Evolutionary conservation across 352 stramenopile genomes (phyloP), one percentile per base, ranked within the genome.

Genomic region (Phytophthora uliginosa): DNA sequence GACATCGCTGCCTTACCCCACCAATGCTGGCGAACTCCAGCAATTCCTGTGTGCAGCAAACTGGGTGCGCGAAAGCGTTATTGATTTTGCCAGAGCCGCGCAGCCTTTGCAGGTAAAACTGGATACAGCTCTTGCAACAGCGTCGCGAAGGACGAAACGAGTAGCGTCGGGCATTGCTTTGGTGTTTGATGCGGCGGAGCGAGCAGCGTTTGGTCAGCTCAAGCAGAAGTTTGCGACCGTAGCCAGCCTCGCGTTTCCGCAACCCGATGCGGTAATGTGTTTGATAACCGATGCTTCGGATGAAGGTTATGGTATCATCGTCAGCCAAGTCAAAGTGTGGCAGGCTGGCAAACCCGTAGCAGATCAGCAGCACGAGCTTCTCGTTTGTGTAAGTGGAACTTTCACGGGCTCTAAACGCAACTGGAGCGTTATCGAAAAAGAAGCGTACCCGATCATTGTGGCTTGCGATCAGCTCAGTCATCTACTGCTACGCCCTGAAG

Each of bases 41-140:
- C 66, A 65, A 40, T 66, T 66, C 20, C 47, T 66, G 3, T 59
- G 59, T 24, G 50, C 34, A 40, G 34, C 34, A 13, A 40, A 40
- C 34, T 40, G 9, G 34, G 13, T 40, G 7, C 34, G 34, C 13
- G 34, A 40, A 4, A 40, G 34, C 17, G 34, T 40, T 10, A 36
- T 65, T n/a, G 47, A 57, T 38, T 65, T 54, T 22, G 47, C 59
- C 13, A 8, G 42, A 10, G 18, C 12, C 3, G 13, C 15, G 18
- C 13, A 36, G 17, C 59, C 45, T 8, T 20, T 65, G 8, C 59
- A 65, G 28, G 17, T 8, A 20, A 18, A 47, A 20, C 31, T 65
- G 59, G 59, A 65, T 34, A 40, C 28, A 28, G 59, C 34, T 20
- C 47, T 65, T 22, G 7, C 24, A 22, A 22, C n/a, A 15, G 56